These are phyloP conservation scores for Zanthoxylum bungeanum DNA, from an alignment of 345 rosid genomes.

Conservation along the genomic window DNA sequence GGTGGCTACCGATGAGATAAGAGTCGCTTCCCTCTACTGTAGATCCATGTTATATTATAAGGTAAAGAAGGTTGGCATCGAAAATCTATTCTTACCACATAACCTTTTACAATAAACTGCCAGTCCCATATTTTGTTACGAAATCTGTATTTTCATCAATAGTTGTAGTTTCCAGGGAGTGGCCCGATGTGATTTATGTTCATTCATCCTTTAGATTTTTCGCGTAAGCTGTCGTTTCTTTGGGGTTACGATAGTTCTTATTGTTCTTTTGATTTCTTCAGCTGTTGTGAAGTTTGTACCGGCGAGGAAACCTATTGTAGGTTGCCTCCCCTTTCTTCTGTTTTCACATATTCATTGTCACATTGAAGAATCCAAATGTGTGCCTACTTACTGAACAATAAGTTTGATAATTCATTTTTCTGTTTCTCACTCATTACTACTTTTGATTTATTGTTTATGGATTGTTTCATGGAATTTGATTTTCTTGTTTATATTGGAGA, in stretches of 20 bases:
- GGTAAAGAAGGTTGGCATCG: constrained; percentile 14
- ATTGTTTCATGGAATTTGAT: background rate
- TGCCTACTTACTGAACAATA: constrained; percentile 3
- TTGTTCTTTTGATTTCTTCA: constrained; percentile 9
- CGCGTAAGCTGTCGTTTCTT: too few relatives aligned
- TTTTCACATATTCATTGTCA: constrained; percentile 7
- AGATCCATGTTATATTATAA: constrained; percentile 14
- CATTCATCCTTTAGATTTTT: too few relatives aligned
- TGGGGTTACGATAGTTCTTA: constrained; percentile 14
- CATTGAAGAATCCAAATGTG: background rate
- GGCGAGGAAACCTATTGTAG: background rate
- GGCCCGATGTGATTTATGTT: constrained; percentile 16
- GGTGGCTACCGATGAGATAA: constrained; percentile 69
- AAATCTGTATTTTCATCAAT: constrained; percentile 17
- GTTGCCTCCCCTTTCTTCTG: too few relatives aligned
- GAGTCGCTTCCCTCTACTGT: background rate
- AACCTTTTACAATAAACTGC: background rate
- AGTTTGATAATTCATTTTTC: constrained; percentile 8
- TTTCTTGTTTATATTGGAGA: too few relatives aligned
- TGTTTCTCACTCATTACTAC: too few relatives aligned
- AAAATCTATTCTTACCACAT: constrained; percentile 5
- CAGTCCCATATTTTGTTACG: background rate
- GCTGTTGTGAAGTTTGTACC: constrained; percentile 22
- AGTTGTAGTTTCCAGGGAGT: constrained; percentile 17
- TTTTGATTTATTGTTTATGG: background rate